phyloP scores from a whole-genome alignment of 495 filamentous ascomycete genomes.

The Lepidopterella palustris region DNA sequence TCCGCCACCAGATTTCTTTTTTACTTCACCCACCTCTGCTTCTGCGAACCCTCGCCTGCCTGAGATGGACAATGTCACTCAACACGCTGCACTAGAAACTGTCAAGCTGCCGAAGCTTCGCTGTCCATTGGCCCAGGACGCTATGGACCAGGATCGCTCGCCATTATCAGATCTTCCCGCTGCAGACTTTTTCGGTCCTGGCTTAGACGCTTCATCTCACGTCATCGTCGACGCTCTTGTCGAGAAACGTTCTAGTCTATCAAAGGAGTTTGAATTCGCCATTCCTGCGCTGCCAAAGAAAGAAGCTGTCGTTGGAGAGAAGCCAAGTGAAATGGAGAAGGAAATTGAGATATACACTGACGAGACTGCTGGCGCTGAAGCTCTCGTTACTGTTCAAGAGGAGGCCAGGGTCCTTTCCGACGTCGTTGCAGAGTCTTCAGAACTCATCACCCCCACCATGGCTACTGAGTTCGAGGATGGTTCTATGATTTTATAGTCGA shows the following conservation, averaged over 20 bases:
- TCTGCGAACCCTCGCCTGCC: conserved; percentile 23
- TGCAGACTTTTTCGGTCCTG: conserved; percentile 65
- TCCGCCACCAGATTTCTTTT: conserved; percentile 51
- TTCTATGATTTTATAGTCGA: background rate
- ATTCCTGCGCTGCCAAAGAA: conserved; percentile 1
- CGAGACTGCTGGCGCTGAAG: background rate
- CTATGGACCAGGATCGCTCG: conserved; percentile 51
- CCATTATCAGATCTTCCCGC: conserved; percentile 66
- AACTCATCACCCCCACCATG: background rate
- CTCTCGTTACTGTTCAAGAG: background rate
- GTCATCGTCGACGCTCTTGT: conserved; percentile 31
- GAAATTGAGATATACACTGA: conserved; percentile 15
- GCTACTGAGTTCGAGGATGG: background rate
- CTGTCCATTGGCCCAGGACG: conserved; percentile 32
- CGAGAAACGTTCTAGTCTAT: conserved; percentile 24
- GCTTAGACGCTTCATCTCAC: conserved; percentile 55
- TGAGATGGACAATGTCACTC: conserved; percentile 26
- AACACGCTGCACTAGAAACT: conserved; percentile 14
- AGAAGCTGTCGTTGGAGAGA: conserved; percentile 3
- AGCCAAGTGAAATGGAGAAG: background rate
- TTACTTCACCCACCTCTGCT: conserved; percentile 28
- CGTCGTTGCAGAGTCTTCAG: background rate
- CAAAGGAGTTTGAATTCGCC: conserved; percentile 28
- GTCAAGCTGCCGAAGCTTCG: conserved; percentile 20
- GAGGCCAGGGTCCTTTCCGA: background rate